Evolutionary conservation across 257 asterid genomes (phyloP), one percentile per base, ranked within the genome.

Genomic region (Penstemon newberryi): DNA sequence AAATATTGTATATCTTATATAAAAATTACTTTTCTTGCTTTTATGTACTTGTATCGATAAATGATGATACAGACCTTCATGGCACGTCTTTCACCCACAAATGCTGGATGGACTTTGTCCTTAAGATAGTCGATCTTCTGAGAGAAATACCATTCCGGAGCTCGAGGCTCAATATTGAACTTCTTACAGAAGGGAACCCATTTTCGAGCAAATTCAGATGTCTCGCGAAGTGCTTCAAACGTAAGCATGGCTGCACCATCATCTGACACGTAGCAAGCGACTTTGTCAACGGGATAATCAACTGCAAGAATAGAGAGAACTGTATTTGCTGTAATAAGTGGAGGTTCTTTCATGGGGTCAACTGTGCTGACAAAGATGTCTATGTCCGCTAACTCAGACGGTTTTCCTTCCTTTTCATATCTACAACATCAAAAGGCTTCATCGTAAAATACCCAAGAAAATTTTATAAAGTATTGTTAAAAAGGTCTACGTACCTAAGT

Each of bases 231-330:
- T 60, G 97, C 87, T 70, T 91, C 96, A 46, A 89, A 91, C 51
- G 97, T 86, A 73, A 89, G 91, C 95, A 91, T 86, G 47, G 97
- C 85, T 19, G 97, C 97, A 72, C 97, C 97, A 79, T 90, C 96
- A 73, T 91, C 97, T 2, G 97, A 91, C 43, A 88, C 88, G 52
- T 91, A 91, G 73, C 97, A 91, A 5, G 92, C 70, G 15, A 90
- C 92, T 73, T 88, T 88, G 39, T 90, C 88, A 0, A 80, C 84
- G 13, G 97, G 97, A 75, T 90, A 90, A 68, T 91, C 97, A 58
- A 87, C 91, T 9, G 97, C 93, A 42, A 91, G 88, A 44, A 91
- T 91, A 55, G 97, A 91, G 39, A 91, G 85, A 70, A 91, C 92
- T 4, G 97, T 91, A 74, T 91, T 91, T 46, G 96, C 97, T 15